phyloP scores from a whole-genome alignment of 1,284 basidiomycete species.

The Austropuccinia psidii region DNA sequence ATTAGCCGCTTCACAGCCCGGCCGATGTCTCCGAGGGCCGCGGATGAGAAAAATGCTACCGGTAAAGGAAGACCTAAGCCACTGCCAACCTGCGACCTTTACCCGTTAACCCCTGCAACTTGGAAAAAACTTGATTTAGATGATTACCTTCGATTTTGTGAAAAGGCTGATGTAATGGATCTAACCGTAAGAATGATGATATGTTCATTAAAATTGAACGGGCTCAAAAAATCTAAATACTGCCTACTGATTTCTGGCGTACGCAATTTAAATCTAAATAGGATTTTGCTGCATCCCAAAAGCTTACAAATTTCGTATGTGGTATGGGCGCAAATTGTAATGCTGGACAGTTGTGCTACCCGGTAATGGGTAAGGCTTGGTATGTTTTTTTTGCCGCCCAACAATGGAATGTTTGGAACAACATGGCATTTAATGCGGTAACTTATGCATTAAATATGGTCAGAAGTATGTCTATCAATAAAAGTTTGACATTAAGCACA shows the following conservation, averaged over 20 bases:
- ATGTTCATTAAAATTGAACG: no score
- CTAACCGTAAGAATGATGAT: slow-evolving; percentile 10
- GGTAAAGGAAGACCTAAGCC: no score
- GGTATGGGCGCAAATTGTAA: not conserved
- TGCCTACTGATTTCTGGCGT: not conserved
- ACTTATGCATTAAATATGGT: slow-evolving; percentile 1
- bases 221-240: not conserved
- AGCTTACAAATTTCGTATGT: slow-evolving; percentile 11
- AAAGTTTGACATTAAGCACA: no score
- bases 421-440: slow-evolving; percentile 9
- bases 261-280: not conserved
- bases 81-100: slow-evolving; percentile 1
- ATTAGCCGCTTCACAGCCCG: no score
- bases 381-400: slow-evolving; percentile 16
- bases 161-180: not conserved
- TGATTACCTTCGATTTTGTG: not conserved
- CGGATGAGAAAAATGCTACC: no score
- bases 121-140: slow-evolving; percentile 22
- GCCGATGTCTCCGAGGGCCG: no score
- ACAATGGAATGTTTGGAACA: slow-evolving; percentile 17
- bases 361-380: not conserved
- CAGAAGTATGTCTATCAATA: not conserved
- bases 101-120: not conserved
- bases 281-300: not conserved
- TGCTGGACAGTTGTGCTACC: slow-evolving; percentile 18